Evolutionary conservation across 495 filamentous ascomycete genomes (phyloP).

Genomic region (Penicillium canescens): DNA sequence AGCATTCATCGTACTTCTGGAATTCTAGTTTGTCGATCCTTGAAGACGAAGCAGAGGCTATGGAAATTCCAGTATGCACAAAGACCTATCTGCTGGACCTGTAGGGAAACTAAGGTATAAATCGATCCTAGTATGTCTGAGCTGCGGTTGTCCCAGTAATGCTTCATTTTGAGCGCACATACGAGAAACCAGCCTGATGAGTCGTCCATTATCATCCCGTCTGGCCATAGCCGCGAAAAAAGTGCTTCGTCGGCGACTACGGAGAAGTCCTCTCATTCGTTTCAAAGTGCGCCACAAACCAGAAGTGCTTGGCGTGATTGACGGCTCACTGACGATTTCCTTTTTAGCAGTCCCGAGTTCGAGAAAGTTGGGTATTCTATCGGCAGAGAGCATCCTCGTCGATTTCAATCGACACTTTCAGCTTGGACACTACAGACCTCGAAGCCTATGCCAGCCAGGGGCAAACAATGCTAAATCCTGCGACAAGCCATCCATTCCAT

Average conservation of each 20-base stretch:
- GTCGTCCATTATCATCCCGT: background rate
- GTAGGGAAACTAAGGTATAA: background rate
- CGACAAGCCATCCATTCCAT: background rate
- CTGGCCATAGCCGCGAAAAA: background rate
- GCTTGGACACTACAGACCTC: background rate
- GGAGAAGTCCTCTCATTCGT: background rate
- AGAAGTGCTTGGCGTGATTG: too few relatives aligned
- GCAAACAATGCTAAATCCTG: background rate
- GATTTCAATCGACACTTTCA: background rate
- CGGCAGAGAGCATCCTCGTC: background rate
- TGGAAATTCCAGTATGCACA: background rate
- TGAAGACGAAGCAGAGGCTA: background rate
- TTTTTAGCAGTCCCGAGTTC: background rate
- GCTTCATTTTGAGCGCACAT: too few relatives aligned
- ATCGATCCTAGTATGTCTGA: background rate
- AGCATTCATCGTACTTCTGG: background rate
- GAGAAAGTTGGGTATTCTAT: background rate
- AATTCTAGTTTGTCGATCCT: background rate
- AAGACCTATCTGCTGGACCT: background rate
- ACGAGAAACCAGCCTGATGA: background rate
- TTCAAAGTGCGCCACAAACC: background rate
- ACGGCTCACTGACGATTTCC: background rate
- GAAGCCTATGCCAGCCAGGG: background rate
- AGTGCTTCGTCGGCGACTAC: background rate
- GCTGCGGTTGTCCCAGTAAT: background rate